Evolutionary conservation across 805 yeast genomes (phyloP).

Genomic region (Peterozyma toletana): DNA sequence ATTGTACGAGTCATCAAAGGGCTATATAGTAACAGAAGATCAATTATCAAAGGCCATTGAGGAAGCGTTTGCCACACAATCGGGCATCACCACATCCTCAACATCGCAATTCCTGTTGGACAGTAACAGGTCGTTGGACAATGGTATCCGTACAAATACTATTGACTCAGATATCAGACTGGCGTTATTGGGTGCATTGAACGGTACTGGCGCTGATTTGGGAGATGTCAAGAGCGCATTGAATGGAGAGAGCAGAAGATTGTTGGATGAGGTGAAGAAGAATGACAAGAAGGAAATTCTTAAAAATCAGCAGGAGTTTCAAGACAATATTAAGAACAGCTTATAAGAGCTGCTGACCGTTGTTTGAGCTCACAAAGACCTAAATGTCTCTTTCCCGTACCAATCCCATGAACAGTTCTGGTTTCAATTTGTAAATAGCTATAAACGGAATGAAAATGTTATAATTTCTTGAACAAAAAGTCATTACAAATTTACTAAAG

Average conservation of each 20-base stretch:
- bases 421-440: too few species aligned
- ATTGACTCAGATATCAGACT: slow-evolving; percentile 2
- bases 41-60: slow-evolving; percentile 53
- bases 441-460: too few species aligned
- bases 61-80: slow-evolving; percentile 33
- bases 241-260: slow-evolving; percentile 6
- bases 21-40: slow-evolving; percentile 67
- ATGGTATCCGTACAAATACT: slow-evolving; percentile 1
- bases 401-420: too few species aligned
- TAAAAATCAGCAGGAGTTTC: background rate
- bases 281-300: background rate
- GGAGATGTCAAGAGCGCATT: slow-evolving; percentile 2
- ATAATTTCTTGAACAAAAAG: too few species aligned
- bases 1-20: slow-evolving; percentile 62
- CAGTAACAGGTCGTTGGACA: slow-evolving; percentile 1
- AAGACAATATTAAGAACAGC: slow-evolving; percentile 1
- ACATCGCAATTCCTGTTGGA: slow-evolving; percentile 2
- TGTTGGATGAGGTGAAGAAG: slow-evolving; percentile 3
- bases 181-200: slow-evolving; percentile 6
- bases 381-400: too few species aligned
- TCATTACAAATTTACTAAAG: too few species aligned
- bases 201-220: slow-evolving; percentile 6
- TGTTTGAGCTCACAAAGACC: too few species aligned
- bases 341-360: background rate
- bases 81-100: background rate